These are phyloP conservation scores for Pseudonitzschia delicatissima DNA, from an alignment of 108 stramenopile genomes.

Conservation along the genomic window DNA sequence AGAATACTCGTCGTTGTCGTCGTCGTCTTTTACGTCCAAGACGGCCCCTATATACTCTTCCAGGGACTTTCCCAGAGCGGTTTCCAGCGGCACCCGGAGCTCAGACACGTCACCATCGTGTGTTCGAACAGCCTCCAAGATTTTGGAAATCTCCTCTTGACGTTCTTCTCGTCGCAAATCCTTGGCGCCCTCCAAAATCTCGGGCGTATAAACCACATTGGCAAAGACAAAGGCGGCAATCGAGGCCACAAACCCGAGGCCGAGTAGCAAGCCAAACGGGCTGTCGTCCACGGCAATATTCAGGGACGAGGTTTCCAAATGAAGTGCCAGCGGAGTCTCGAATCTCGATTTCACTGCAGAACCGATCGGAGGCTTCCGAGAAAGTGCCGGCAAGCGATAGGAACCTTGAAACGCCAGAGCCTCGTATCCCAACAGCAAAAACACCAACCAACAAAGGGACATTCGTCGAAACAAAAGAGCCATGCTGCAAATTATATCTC, in stretches of 20 bases:
- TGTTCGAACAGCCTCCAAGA: slow-evolving; percentile 7
- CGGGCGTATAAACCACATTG: slow-evolving; percentile 23
- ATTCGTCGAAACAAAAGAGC: no score
- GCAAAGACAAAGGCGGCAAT: slow-evolving; percentile 20
- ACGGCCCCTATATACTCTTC: slow-evolving; percentile 14
- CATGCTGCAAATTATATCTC: no score
- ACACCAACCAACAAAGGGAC: no score
- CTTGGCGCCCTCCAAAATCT: slow-evolving; percentile 19
- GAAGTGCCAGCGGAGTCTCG: no score
- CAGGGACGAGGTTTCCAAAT: no score
- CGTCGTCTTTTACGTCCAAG: background rate
- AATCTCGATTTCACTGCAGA: no score
- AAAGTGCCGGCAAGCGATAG: no score
- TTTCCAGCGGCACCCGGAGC: slow-evolving; percentile 19
- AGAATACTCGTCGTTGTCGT: background rate
- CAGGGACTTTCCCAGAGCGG: slow-evolving; percentile 7
- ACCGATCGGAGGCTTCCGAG: no score
- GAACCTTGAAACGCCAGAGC: no score
- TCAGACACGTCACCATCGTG: slow-evolving; percentile 17
- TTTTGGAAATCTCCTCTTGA: slow-evolving; percentile 9
- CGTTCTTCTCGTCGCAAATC: slow-evolving; percentile 5
- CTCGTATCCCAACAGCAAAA: no score
- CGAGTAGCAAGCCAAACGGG: no score
- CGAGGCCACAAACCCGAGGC: background rate
- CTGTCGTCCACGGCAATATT: no score